Percentiles rank a stretch among this genome's conserved stretches.
phyloP scores from a whole-genome alignment of 768 basidiomycete species.

The Infundibulicybe gibba region DNA sequence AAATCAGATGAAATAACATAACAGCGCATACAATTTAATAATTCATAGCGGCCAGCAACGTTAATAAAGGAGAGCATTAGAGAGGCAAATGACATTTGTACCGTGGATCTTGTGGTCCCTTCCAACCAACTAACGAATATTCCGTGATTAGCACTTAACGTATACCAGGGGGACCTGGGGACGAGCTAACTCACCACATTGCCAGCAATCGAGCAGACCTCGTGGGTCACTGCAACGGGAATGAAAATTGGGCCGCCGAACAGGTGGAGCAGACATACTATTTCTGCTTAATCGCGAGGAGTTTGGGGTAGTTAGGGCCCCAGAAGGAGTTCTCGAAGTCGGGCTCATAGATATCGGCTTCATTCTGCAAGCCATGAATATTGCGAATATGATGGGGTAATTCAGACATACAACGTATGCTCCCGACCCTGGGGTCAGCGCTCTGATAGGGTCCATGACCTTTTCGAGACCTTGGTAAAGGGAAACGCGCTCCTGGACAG shows the following conservation, averaged over 20 bases:
- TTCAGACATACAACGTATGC: constrained; percentile 33
- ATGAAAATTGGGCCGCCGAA: neutral
- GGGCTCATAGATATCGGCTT: neutral
- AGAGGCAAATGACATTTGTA: too few species aligned
- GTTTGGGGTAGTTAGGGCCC: neutral
- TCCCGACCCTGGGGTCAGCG: constrained; percentile 4
- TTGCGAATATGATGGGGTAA: neutral
- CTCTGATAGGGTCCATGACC: too few species aligned
- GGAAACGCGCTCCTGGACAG: constrained; percentile 26
- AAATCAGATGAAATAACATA: too few species aligned
- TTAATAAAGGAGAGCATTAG: too few species aligned
- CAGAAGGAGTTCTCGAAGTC: constrained; percentile 9
- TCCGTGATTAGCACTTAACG: too few species aligned
- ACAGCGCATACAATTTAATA: too few species aligned
- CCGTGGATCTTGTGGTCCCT: too few species aligned
- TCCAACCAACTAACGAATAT: too few species aligned
- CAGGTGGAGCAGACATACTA: neutral
- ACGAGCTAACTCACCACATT: neutral
- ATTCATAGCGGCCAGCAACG: too few species aligned
- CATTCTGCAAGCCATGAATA: neutral
- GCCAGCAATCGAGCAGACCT: neutral
- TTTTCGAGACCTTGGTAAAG: constrained; percentile 16
- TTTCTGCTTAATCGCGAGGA: neutral
- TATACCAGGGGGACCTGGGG: too few species aligned
- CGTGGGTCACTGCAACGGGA: neutral